Evolutionary conservation across 1,284 basidiomycete genomes (phyloP), one percentile per base, ranked within the genome.

Genomic region (Malassezia nana): DNA sequence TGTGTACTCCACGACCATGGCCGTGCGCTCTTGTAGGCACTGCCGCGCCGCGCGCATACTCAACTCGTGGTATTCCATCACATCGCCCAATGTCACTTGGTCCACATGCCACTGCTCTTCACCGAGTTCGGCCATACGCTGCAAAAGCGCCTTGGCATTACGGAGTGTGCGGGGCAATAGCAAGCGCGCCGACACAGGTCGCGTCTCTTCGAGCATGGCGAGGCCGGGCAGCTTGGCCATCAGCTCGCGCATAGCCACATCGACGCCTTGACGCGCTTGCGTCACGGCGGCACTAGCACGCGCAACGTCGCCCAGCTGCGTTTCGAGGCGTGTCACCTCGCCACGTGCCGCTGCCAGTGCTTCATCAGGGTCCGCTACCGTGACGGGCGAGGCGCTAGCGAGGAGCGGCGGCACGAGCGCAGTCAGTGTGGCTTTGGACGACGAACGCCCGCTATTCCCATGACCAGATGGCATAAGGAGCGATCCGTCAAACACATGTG

Each of bases 1-100:
- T 45, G 63, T 56, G 26, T 66, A 64, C 39, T 72, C 67, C 35
- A 65, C 67, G 13, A 72, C 63, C n/a, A 72, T 50, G 5, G 66
- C 63, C 35, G 65, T 67, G 41, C 69, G 64, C 16, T 64, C 60
- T 10, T 70, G 59, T 52, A 72, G 60, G 28, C 62, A 55, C 28
- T 65, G 61, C 15, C 68, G 67, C 15, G 66, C 69, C 0, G 67
- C 59, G 25, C 69, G 46, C 1, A 66, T 57, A 28, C 68, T 72
- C 50, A 63, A 58, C 12, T 62, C 65, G 33, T 72, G 66, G 42
- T 69, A 72, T 10, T 58, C 64, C 3, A 67, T 58, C 2, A 60
- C 63, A 22, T 64, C 65, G 24, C 60, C 58, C 26, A 69, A 48
- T 18, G 63, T 65, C 2, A 64, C 44, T 3, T 56, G 33, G 25